Evolutionary conservation across 192 early-diverging fungal species (phyloP), one percentile per base, ranked within the genome.

Genomic region (Rhizophagus sp.): DNA sequence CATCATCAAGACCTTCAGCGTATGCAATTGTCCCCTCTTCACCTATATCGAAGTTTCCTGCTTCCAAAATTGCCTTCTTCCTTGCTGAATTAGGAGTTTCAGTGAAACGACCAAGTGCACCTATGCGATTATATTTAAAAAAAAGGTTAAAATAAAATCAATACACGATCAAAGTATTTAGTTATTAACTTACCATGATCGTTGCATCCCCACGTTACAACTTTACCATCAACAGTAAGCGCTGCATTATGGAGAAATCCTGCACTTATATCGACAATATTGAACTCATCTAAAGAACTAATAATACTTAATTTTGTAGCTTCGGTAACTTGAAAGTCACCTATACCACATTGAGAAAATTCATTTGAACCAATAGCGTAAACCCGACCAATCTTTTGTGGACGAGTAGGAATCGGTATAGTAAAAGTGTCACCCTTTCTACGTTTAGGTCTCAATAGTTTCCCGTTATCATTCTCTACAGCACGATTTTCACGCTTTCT

Each of bases 1-100:
- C 90, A 62, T 82, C 81, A 64, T 97, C 94, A 66, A 97, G 87
- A 15, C 91, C 95, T 36, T 91, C 89, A 13, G 93, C 90, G 3
- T 84, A 85, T 34, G 76, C 85, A 10, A 96, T 93, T 15, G 83
- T 86, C 39, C 88, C 92, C 49, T 97, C 95, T 71, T 90, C 88
- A 69, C 87, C 89, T 13, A 71, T 83, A 24, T 64, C 63, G 8
- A 12, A 25, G 25, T 64, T 64, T 64, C 50, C 50, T 52, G 50
- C 13, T 5, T 52, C 50, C 4, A 52, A 52, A 8, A 52, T 52
- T 52, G 13, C 50, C 13, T 52, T 52, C 0, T 13, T 8, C 15
- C 4, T 5, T 52, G 50, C 50, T 19, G 30, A 68, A 19, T 68
- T 10, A 3, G 66, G 34, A 10, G 27, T 10, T 33, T 68, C 34